Base-by-base conservation (phyloP, 2,329 filamentous ascomycete genomes). In the Zopfia rhizophila region DNA sequence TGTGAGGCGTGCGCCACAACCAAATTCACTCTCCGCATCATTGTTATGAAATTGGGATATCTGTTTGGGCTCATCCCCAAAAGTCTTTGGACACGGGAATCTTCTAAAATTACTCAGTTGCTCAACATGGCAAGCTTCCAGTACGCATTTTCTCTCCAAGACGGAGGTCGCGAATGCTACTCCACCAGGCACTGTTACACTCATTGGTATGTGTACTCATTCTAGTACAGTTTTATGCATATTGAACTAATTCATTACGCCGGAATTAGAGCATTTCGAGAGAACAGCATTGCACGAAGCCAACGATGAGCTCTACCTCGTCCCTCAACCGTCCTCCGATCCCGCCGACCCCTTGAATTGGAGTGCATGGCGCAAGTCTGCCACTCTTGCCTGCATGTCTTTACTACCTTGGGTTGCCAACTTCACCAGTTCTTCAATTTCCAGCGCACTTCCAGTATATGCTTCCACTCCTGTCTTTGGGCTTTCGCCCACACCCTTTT, bases 301-400 rank as follows among this genome's bases (percentile, higher is more conserved):
- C 23, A 58, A 65, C 32, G 65, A 70, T 52, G 66, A 74, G 36
- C 61, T 70, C 23, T 68, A 73, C 14, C 61, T 69, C 5, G 65
- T 74, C 4, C 73, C 73, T 5, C 65, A 63, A 21, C 73, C 74
- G 1, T 72, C 72, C 3, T 55, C 59, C 7, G 72, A 72, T 48
- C 68, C 70, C 7, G 65, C 66, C 2, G 74, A 76, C 38, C 73
- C 74, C 3, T 53, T 76, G 17, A 75, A 75, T 30, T 72, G 73
- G 53, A 56, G 66, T 5, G 46, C 45, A 48, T 69, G 63, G 61
- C 65, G 69, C 3, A 75, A 75, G 53, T 41, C 58, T 10, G 56
- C 51, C 4, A 65, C 75, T 10, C 51, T 75, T 2, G 48, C 59
- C 12, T 57, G 61, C 48, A 73, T 75, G 69, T 70, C 66, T 6